phyloP scores from a whole-genome alignment of 768 basidiomycete genomes.

The Punctularia strigosozonata region DNA sequence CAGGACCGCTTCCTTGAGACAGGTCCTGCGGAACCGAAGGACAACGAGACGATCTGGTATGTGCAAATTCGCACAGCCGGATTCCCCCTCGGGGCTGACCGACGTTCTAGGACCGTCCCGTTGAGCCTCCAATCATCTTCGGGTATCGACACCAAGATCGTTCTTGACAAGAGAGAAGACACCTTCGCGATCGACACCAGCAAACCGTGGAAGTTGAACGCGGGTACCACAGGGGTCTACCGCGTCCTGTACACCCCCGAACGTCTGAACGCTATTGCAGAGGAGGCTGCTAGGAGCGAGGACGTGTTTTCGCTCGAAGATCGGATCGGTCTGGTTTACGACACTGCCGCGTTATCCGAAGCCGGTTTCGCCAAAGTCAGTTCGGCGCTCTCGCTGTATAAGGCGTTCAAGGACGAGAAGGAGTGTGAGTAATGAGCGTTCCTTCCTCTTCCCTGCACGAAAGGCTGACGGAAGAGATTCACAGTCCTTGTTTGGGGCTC shows the following conservation, averaged over 20 bases:
- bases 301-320: slow-evolving; percentile 72
- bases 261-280: slow-evolving; percentile 64
- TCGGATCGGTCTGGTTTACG: slow-evolving; percentile 80
- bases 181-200: slow-evolving; percentile 61
- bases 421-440: slow-evolving; percentile 43
- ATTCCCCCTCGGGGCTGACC: not conserved
- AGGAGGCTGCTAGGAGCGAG: slow-evolving; percentile 58
- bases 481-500: slow-evolving; percentile 79
- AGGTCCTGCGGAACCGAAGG: slow-evolving; percentile 27
- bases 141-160: slow-evolving; percentile 46
- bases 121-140: slow-evolving; percentile 51
- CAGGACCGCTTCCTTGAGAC: slow-evolving; percentile 92
- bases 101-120: slow-evolving; percentile 57
- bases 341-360: slow-evolving; percentile 68
- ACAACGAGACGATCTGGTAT: slow-evolving; percentile 12
- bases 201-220: slow-evolving; percentile 83
- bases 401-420: slow-evolving; percentile 58
- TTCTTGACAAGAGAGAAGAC: slow-evolving; percentile 61
- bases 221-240: slow-evolving; percentile 80
- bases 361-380: slow-evolving; percentile 73
- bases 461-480: slow-evolving; percentile 4
- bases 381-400: slow-evolving; percentile 61
- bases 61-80: slow-evolving; percentile 1
- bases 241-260: slow-evolving; percentile 82
- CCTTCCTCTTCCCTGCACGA: not conserved